Conservation (phyloP, 345 rosid species). For the Arabidopsis arenosa region DNA sequence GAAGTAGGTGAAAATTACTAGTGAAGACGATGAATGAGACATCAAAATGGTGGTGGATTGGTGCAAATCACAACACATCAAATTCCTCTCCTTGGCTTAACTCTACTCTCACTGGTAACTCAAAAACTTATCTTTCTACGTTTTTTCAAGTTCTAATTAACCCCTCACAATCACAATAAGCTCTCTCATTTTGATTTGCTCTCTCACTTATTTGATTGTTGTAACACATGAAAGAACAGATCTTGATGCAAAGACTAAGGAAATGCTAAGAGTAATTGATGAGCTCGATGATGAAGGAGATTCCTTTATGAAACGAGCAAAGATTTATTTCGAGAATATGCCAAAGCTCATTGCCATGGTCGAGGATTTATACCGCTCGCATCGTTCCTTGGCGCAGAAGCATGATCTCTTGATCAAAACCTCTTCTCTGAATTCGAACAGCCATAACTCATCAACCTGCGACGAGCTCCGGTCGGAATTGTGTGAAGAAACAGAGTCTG, state of each 20-base stretch:
- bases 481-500: conserved; percentile 2
- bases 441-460: conserved; percentile 1
- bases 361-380: conserved; percentile 29
- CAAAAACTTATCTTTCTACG: neutral
- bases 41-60: conserved; percentile 36
- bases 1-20: neutral
- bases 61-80: conserved; percentile 17
- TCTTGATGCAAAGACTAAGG: conserved; percentile 28
- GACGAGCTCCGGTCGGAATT: neutral
- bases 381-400: conserved; percentile 23
- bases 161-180: neutral
- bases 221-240: conserved; percentile 1
- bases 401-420: conserved; percentile 9
- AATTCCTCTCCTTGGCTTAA: conserved; percentile 26
- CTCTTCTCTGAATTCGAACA: neutral
- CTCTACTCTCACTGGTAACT: conserved; percentile 29
- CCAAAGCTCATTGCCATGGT: conserved; percentile 27
- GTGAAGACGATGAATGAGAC: neutral
- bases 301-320: conserved; percentile 26
- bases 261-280: conserved; percentile 17
- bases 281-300: conserved; percentile 30
- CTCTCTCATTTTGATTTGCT: neutral
- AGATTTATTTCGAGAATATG: conserved; percentile 18
- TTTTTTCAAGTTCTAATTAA: no score
- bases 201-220: neutral